Conservation (phyloP, 345 rosid species). For the Acer yangbiense region DNA sequence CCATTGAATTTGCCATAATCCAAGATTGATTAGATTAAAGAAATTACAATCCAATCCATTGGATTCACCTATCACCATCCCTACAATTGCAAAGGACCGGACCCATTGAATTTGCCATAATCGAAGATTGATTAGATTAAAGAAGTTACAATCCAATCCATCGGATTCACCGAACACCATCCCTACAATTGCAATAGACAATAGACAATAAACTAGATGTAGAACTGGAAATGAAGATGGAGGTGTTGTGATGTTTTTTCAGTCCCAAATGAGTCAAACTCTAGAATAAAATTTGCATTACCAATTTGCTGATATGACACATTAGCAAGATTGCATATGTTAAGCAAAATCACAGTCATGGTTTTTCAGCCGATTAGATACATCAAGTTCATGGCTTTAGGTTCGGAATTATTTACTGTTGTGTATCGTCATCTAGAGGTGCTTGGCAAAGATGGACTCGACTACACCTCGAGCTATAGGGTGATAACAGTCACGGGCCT, state of each 20-base stretch:
- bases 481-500: slow-evolving; percentile 78
- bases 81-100: too few relatives aligned
- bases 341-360: neutral
- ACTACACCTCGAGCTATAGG: slow-evolving; percentile 92
- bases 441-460: slow-evolving; percentile 76
- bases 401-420: neutral
- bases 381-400: neutral
- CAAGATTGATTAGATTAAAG: too few relatives aligned
- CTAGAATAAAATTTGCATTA: neutral
- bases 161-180: too few relatives aligned
- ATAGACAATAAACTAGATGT: too few relatives aligned
- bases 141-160: too few relatives aligned
- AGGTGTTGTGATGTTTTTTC: neutral
- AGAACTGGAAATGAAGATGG: too few relatives aligned
- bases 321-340: slow-evolving; percentile 1
- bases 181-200: too few relatives aligned
- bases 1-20: too few relatives aligned
- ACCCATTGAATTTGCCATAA: too few relatives aligned
- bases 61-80: too few relatives aligned
- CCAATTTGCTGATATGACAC: neutral
- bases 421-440: slow-evolving; percentile 33
- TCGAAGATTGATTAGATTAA: too few relatives aligned
- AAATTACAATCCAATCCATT: too few relatives aligned
- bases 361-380: neutral
- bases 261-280: neutral